Percentiles rank a stretch among this genome's conserved stretches.
phyloP scores from a whole-genome alignment of 768 basidiomycete genomes.

The Lactarius indigo region DNA sequence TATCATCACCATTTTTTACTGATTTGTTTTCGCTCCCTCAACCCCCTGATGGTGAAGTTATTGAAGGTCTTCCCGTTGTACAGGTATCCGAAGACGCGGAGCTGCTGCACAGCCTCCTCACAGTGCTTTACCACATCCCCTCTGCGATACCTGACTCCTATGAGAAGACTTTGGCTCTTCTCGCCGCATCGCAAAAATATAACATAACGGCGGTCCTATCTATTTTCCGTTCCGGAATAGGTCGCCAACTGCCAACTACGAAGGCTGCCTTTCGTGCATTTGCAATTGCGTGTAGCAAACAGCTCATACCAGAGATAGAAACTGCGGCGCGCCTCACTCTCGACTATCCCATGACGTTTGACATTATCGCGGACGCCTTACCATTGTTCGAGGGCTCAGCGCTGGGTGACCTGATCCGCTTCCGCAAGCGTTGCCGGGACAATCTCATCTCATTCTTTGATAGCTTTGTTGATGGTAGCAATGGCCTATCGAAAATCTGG shows the following conservation, averaged over 20 bases:
- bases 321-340: neutral
- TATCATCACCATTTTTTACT: neutral
- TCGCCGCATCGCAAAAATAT: constrained; percentile 25
- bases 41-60: neutral
- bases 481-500: too few species aligned
- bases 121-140: neutral
- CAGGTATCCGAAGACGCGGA: neutral
- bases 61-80: neutral
- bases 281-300: neutral
- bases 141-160: neutral
- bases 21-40: neutral
- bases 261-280: too few species aligned
- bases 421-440: neutral
- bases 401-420: neutral
- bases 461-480: neutral
- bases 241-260: too few species aligned
- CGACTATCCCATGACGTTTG: neutral
- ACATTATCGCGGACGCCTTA: neutral
- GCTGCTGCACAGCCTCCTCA: neutral
- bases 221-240: neutral
- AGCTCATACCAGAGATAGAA: neutral
- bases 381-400: neutral
- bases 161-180: neutral
- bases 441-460: neutral
- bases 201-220: neutral